Base-by-base conservation (phyloP, 306 rosid genomes). In the Pyrus betulifolia region DNA sequence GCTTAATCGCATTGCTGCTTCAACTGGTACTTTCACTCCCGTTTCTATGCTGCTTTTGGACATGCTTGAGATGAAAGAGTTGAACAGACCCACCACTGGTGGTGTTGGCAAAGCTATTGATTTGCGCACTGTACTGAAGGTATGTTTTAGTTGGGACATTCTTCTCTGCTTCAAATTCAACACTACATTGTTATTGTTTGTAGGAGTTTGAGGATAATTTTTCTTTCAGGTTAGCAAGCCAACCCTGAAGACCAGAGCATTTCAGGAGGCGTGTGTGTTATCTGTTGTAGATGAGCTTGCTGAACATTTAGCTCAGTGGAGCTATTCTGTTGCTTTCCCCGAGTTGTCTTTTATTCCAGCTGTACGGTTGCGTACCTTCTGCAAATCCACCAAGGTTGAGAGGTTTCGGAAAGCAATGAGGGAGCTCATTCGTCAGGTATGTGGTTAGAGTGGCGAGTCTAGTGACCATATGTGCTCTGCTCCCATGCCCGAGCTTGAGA, bases 21-120 rank as follows among this genome's bases (percentile, higher is more conserved):
- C 92, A 0, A 87, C 96, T 14, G 78, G 84, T 70, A 86, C 90
- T 77, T 92, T 87, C 81, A 80, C 88, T 65, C 97, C 97, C 1
- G 93, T 95, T 58, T 89, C 98, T 75, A 85, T 90, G 87, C 94
- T 90, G 55, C 96, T 94, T 77, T 84, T 95, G 88, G 97, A 95
- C 82, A 95, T 92, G 97, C 87, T 95, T 71, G 98, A 92, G 80
- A 95, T 92, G 96, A 94, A 94, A 74, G 98, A 94, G 85, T 80
- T 94, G 84, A 94, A 88, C 81, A 84, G 88, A 60, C 84, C 96
- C 49, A 87, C 97, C 6, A 88, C 93, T 23, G 96, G 96, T 33
- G 98, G 97, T 55, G 87, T 89, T 80, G 96, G 97, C 70, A 90
- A 85, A 86, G 96, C 97, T 71, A 85, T 88, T 87, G 97, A 95